Evolutionary conservation across 805 yeast genomes (phyloP).

Genomic region (Saccharomyces paradoxus): DNA sequence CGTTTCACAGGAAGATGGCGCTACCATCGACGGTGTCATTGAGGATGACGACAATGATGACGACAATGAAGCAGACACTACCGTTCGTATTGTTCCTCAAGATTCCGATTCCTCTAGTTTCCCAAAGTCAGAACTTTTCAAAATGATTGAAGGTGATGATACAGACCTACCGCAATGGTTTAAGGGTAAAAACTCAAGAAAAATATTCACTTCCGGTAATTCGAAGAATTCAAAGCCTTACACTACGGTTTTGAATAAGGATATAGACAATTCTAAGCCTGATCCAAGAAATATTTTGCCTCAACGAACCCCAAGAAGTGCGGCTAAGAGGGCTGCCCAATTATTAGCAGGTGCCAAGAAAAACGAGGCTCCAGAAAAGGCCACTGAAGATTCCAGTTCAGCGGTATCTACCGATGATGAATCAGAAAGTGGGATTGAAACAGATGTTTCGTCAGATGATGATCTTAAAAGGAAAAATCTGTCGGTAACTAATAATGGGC

Average conservation of each 20-base stretch:
- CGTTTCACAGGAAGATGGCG: background rate
- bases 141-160: constrained; percentile 20
- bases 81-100: constrained; percentile 12
- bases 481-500: background rate
- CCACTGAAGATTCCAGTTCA: background rate
- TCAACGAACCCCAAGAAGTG: constrained; percentile 20
- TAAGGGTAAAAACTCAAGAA: constrained; percentile 5
- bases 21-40: background rate
- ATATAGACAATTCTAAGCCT: constrained; percentile 27
- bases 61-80: constrained; percentile 12
- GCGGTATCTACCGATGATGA: background rate
- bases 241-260: constrained; percentile 22
- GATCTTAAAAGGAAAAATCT: background rate
- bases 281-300: constrained; percentile 27
- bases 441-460: constrained; percentile 1
- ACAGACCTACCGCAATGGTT: constrained; percentile 16
- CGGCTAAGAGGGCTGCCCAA: constrained; percentile 27
- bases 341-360: constrained; percentile 16
- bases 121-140: constrained; percentile 23
- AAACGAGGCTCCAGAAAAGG: constrained; percentile 6
- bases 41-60: constrained; percentile 3
- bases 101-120: constrained; percentile 17
- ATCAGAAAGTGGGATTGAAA: constrained; percentile 6
- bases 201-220: background rate
- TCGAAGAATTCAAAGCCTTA: constrained; percentile 21